phyloP scores from a whole-genome alignment of 2,329 filamentous ascomycete species.

The Calonectria fujianensis region DNA sequence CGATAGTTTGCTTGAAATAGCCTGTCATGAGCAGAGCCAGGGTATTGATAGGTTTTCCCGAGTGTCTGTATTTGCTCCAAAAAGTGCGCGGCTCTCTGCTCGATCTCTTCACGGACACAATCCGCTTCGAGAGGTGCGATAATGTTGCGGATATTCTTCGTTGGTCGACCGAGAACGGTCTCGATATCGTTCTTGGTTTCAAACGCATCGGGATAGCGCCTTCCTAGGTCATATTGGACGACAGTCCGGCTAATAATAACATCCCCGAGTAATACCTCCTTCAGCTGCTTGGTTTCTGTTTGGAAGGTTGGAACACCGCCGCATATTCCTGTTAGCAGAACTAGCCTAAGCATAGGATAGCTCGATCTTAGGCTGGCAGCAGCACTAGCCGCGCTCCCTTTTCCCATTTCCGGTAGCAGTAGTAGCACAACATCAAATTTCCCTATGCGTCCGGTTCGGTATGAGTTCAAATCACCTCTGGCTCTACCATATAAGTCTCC shows the following conservation, averaged over 20 bases:
- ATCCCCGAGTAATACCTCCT: slow-evolving; percentile 56
- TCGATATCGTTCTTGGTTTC: slow-evolving; percentile 48
- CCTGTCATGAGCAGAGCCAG: slow-evolving; percentile 51
- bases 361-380: slow-evolving; percentile 57
- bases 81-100: slow-evolving; percentile 14
- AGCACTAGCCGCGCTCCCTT: slow-evolving; percentile 51
- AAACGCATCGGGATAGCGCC: slow-evolving; percentile 48
- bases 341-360: slow-evolving; percentile 58
- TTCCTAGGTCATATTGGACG: slow-evolving; percentile 55
- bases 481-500: slow-evolving; percentile 11
- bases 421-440: slow-evolving; percentile 56
- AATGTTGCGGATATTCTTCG: slow-evolving; percentile 16
- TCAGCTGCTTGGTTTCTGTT: slow-evolving; percentile 6
- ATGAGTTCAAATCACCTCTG: slow-evolving; percentile 54
- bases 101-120: background rate
- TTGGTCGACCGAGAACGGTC: slow-evolving; percentile 48
- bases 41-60: slow-evolving; percentile 48
- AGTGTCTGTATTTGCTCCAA: slow-evolving; percentile 1
- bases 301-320: slow-evolving; percentile 58
- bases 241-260: slow-evolving; percentile 57
- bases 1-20: slow-evolving; percentile 43
- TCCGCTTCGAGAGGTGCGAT: background rate
- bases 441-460: slow-evolving; percentile 56
- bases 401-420: slow-evolving; percentile 56
- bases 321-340: slow-evolving; percentile 63